Base-by-base conservation (phyloP, 257 asterid species). In the Jacaranda mimosifolia region DNA sequence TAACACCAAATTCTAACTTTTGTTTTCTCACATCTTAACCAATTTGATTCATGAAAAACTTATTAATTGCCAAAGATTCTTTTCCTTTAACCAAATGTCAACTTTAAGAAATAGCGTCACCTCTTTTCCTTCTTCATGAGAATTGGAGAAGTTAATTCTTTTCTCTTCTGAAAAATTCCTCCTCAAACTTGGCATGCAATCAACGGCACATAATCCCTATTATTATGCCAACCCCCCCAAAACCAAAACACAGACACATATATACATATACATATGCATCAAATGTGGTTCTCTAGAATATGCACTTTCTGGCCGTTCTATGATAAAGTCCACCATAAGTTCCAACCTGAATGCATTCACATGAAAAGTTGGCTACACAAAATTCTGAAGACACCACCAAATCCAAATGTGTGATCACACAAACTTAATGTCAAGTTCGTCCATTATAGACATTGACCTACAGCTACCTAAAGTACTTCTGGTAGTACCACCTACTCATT, bases 41-140 rank as follows among this genome's bases (percentile, higher is more conserved):
- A 55, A 40, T 43, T 40, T 9, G 9, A 56, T n/a, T 3, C 40
- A 72, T n/a, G 7, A 59, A 53, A 19, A 53, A 18, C 39, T 59
- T 1, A 21, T 58, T 58, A 53, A 17, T 35, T n/a, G 35, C 14
- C 15, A 26, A 12, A 21, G 10, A 36, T n/a, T 19, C 38, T 49
- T 68, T 68, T 70, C 76, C 62, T 1, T 55, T 36, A 39, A 71
- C 52, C 10, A 55, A 55, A 64, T 15, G 45, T 60, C 43, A 0
- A 4, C 5, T 35, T 60, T 11, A 19, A 32, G 3, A 8, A 21
- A 32, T 12, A 60, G 42, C 17, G 45, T 60, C 17, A 35, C n/a
- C 7, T 35, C 43, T 10, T 60, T 32, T 35, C n/a, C 26, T 7
- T 32, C 67, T 32, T 7, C 43, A 21, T 11, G 67, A 26, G 9